Evolutionary conservation across 768 basidiomycete species (phyloP).

Genomic region (Lepiota brunneoincarnata): DNA sequence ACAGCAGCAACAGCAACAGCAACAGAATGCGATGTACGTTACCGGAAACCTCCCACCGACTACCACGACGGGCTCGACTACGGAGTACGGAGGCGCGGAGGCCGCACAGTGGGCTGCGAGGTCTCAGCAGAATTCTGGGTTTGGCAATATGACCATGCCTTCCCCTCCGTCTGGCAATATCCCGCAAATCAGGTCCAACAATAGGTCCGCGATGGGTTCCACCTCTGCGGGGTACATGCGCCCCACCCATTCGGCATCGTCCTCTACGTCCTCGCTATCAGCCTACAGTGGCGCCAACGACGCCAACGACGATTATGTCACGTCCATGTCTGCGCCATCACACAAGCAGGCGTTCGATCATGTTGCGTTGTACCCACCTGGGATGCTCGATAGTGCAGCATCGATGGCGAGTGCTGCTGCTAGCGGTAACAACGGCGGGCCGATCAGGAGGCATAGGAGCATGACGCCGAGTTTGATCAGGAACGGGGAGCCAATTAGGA

Average conservation of each 20-base stretch:
- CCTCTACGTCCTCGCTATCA: conserved; percentile 27
- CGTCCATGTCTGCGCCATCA: conserved; percentile 65
- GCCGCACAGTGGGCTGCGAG: conserved; percentile 38
- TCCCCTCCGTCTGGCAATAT: conserved; percentile 32
- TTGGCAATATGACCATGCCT: conserved; percentile 35
- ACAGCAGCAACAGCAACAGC: conserved; percentile 9
- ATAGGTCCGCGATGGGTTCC: conserved; percentile 22
- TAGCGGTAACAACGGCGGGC: conserved; percentile 47
- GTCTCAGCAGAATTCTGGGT: conserved; percentile 37
- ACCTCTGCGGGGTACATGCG: conserved; percentile 25
- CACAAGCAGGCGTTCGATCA: conserved; percentile 70
- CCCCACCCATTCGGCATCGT: conserved; percentile 23
- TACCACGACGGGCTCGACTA: conserved; percentile 7
- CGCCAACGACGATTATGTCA: conserved; percentile 34
- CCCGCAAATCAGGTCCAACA: conserved; percentile 21
- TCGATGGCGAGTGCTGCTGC: conserved; percentile 17
- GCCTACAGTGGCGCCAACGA: not conserved
- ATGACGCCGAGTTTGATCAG: conserved; percentile 69
- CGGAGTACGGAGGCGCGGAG: conserved; percentile 23
- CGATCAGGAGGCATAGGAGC: conserved; percentile 68
- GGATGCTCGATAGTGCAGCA: conserved; percentile 27
- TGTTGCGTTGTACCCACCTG: conserved; percentile 43
- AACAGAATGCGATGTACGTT: conserved; percentile 19
- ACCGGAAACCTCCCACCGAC: no score
- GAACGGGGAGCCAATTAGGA: conserved; percentile 46